Conservation (phyloP, 208 protist genomes). For the Acanthamoeba lenticulata region DNA sequence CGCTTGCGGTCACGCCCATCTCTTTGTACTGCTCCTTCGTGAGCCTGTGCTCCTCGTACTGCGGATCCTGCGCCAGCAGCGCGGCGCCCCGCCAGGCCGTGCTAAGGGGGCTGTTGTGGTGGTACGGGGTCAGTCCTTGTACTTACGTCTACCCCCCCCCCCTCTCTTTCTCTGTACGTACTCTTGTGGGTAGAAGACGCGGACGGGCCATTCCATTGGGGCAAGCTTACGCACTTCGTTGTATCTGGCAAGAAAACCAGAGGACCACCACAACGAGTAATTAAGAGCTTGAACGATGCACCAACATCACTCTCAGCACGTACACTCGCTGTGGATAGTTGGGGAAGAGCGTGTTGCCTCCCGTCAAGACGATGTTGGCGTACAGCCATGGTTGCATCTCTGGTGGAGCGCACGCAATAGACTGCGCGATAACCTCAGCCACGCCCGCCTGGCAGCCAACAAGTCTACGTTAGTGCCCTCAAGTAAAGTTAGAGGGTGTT, state of each 20-base stretch:
- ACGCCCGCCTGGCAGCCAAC: slow-evolving; percentile 71
- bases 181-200: background rate
- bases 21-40: slow-evolving; percentile 74
- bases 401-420: slow-evolving; percentile 64
- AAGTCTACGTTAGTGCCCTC: too few relatives aligned
- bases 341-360: slow-evolving; percentile 73
- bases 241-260: background rate
- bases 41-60: slow-evolving; percentile 35
- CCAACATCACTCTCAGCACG: background rate
- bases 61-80: slow-evolving; percentile 48
- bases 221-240: background rate
- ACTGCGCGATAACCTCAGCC: slow-evolving; percentile 81
- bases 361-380: slow-evolving; percentile 78
- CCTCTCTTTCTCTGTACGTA: too few relatives aligned
- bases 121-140: background rate
- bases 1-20: slow-evolving; percentile 2
- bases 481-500: too few relatives aligned
- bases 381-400: slow-evolving; percentile 76
- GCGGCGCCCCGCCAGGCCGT: slow-evolving; percentile 67
- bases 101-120: slow-evolving; percentile 65
- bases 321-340: slow-evolving; percentile 75
- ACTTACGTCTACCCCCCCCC: background rate
- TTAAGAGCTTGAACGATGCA: background rate
- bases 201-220: background rate
- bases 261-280: too few relatives aligned